Percentiles rank a stretch among this genome's conserved stretches.
Evolutionary conservation across 345 rosid genomes (phyloP).

Genomic region (Aurinia saxatilis): DNA sequence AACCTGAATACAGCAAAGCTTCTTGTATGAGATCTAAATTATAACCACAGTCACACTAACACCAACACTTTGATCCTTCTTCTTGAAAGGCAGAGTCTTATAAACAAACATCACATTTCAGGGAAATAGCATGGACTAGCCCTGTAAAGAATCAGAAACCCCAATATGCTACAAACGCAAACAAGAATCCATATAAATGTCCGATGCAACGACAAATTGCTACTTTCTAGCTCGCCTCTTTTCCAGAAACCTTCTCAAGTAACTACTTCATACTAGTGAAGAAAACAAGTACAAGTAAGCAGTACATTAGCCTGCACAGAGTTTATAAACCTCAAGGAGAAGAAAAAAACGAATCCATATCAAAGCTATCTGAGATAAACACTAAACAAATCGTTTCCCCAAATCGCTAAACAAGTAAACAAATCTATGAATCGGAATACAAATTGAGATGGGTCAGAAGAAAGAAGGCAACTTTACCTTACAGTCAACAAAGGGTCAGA

Average conservation of each 20-base stretch:
- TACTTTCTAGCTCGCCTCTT: too few species aligned
- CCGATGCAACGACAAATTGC: not conserved
- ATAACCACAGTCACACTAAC: not conserved
- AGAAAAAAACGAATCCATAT: not conserved
- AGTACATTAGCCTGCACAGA: not conserved
- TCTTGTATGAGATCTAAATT: not conserved
- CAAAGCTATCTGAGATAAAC: not conserved
- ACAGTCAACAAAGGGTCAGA: conserved; percentile 28
- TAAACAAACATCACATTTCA: not conserved
- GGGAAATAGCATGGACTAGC: not conserved
- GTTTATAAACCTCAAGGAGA: not conserved
- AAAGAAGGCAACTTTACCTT: conserved; percentile 15
- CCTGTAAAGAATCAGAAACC: not conserved
- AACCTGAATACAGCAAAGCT: not conserved
- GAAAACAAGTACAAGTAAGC: not conserved
- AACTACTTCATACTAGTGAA: not conserved
- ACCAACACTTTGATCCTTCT: not conserved
- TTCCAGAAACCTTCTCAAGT: not conserved
- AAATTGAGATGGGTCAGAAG: not conserved
- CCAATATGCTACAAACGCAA: not conserved
- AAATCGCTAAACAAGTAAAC: not conserved
- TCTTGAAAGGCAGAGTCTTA: not conserved
- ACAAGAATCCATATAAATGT: not conserved
- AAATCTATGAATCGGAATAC: not conserved
- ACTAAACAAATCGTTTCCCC: not conserved